Evolutionary conservation across 2,329 filamentous ascomycete species (phyloP).

Genomic region (Emergomyces orientalis): DNA sequence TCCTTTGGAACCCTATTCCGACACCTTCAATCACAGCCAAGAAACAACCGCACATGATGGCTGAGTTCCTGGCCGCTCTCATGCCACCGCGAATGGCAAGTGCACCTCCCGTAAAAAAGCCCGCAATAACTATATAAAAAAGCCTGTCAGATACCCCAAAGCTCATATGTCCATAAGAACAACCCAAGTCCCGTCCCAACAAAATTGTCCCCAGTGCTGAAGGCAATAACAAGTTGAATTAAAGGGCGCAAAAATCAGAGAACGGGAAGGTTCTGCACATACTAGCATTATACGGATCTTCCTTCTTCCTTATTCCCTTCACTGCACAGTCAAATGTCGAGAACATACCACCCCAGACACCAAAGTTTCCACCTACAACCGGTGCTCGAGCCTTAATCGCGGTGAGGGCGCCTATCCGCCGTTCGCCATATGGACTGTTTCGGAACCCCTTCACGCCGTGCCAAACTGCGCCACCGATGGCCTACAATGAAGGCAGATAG

Average conservation of each 20-base stretch:
- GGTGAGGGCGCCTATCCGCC: conserved; percentile 89
- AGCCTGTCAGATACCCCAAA: background rate
- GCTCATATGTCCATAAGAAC: background rate
- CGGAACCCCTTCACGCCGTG: conserved; percentile 93
- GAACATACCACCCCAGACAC: conserved; percentile 94
- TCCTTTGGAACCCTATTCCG: conserved; percentile 87
- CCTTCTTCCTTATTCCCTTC: conserved; percentile 90
- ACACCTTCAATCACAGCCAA: conserved; percentile 96
- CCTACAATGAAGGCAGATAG: conserved; percentile 37
- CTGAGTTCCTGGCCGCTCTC: conserved; percentile 86
- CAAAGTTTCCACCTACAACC: conserved; percentile 94
- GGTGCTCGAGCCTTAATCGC: conserved; percentile 96
- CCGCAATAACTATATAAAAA: conserved; percentile 60
- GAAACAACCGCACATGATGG: conserved; percentile 90
- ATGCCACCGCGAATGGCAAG: conserved; percentile 85
- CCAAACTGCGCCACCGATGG: conserved; percentile 78
- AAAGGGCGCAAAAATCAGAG: background rate
- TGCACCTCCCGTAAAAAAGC: conserved; percentile 90
- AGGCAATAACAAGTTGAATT: background rate
- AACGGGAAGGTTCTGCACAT: conserved; percentile 23
- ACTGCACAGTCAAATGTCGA: conserved; percentile 93
- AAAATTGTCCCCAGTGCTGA: background rate
- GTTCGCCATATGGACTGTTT: conserved; percentile 84
- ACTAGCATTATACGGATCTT: conserved; percentile 94
- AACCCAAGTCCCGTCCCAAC: background rate